Evolutionary conservation across 306 rosid genomes (phyloP).

Genomic region (Canavalia gladiata): DNA sequence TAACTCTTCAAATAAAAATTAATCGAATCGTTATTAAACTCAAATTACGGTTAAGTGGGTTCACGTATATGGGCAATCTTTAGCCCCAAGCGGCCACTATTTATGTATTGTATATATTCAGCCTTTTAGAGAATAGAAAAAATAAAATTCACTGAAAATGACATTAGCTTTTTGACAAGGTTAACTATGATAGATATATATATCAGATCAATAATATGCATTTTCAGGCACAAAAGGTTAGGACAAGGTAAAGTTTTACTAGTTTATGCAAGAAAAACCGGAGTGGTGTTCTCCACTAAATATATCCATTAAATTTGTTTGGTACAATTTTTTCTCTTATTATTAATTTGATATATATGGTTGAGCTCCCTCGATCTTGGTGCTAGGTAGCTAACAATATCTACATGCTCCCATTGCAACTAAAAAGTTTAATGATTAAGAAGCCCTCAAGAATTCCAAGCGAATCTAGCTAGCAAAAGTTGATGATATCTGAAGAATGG

Average conservation of each 20-base stretch:
- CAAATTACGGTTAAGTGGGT: background rate
- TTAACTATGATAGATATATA: background rate
- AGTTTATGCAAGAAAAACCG: conserved; percentile 64
- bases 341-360: background rate
- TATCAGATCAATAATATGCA: conserved; percentile 33
- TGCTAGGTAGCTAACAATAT: too few relatives aligned
- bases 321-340: background rate
- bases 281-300: conserved; percentile 74
- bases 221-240: background rate
- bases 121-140: background rate
- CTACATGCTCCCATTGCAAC: too few relatives aligned
- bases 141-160: background rate
- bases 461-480: too few relatives aligned
- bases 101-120: background rate
- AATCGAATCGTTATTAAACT: background rate
- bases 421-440: too few relatives aligned
- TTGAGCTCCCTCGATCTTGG: background rate
- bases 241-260: conserved; percentile 43
- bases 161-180: conserved; percentile 12
- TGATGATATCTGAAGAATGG: too few relatives aligned
- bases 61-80: background rate
- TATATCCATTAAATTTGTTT: background rate
- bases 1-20: background rate
- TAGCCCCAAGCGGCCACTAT: background rate
- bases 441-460: too few relatives aligned